Base-by-base conservation (phyloP, 768 basidiomycete species). In the Auriscalpium vulgare region DNA sequence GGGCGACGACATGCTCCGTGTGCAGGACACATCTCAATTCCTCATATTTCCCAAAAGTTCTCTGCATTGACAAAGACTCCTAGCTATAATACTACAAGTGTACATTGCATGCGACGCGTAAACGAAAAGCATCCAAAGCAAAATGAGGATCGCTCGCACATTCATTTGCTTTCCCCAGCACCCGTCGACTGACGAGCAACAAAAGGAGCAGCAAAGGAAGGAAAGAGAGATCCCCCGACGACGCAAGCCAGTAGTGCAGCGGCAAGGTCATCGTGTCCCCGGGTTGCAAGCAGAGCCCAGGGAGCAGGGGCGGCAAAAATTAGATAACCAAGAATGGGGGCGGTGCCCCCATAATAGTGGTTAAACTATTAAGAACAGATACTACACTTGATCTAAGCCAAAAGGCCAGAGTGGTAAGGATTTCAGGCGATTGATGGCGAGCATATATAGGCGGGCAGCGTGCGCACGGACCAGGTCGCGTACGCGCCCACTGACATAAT, bases 321-420 rank as follows among this genome's bases (percentile, higher is more conserved):
- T 56, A 63, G 65, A 67, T 67, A 67, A 67, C 65, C 66, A 67
- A 65, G 37, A 66, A 67, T 66, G 66, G 54, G 56, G 64, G 66
- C 66, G 60, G 66, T 67, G 66, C 66, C 66, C 58, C 58, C 66
- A 67, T 67, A 67, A 67, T 67, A 67, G 66, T 67, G 66, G 66
- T 84, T 82, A 82, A 82, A 82, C 81, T 82, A 82, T 83, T 83
- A 87, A 89, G 86, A 88, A 89, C 88, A 91, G 87, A 89, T 91
- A 90, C 21, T 89, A 90, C 88, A 90, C 88, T 89, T 89, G 87
- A 89, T 90, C 88, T 88, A 89, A 90, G 88, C 88, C 87, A 89
- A 88, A 86, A 88, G 87, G 85, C 86, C 86, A 87, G 86, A 88
- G 86, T 87, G 86, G 85, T 86, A 77, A 84, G 63, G 73, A 61